phyloP scores from a whole-genome alignment of 495 filamentous ascomycete genomes.

The Cudoniella acicularis region DNA sequence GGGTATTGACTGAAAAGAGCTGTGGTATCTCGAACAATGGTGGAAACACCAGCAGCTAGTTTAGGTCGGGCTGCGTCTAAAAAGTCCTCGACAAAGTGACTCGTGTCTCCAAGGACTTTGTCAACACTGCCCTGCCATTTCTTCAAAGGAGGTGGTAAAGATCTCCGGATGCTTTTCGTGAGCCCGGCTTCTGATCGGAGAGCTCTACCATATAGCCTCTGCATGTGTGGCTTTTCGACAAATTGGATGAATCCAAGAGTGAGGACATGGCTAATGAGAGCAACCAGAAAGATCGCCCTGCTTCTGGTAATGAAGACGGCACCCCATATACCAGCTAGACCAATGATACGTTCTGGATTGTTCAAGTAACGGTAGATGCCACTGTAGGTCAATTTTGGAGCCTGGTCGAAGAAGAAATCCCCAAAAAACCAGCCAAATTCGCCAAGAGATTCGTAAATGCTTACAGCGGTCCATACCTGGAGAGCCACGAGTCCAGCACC shows the following conservation, averaged over 20 bases:
- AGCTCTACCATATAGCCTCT: slow-evolving; percentile 87
- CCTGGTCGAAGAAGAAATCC: slow-evolving; percentile 92
- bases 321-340: slow-evolving; percentile 94
- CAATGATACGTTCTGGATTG: slow-evolving; percentile 92
- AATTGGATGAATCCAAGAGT: slow-evolving; percentile 87
- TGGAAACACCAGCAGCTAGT: slow-evolving; percentile 79
- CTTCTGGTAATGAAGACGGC: slow-evolving; percentile 90
- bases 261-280: slow-evolving; percentile 78
- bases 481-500: slow-evolving; percentile 77
- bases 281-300: slow-evolving; percentile 75
- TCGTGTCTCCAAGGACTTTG: slow-evolving; percentile 77
- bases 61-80: slow-evolving; percentile 84
- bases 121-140: slow-evolving; percentile 79
- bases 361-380: slow-evolving; percentile 98
- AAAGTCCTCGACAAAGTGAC: slow-evolving; percentile 86
- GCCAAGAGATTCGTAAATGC: slow-evolving; percentile 93
- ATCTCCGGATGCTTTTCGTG: slow-evolving; percentile 82
- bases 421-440: slow-evolving; percentile 99
- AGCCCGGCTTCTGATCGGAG: slow-evolving; percentile 85
- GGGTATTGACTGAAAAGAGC: slow-evolving; percentile 88
- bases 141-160: slow-evolving; percentile 73
- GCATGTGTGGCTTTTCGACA: slow-evolving; percentile 96
- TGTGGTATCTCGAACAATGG: slow-evolving; percentile 83
- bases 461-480: slow-evolving; percentile 88
- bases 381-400: slow-evolving; percentile 85